phyloP scores from a whole-genome alignment of 2,329 filamentous ascomycete genomes.

The Geoglossum cookeanum region DNA sequence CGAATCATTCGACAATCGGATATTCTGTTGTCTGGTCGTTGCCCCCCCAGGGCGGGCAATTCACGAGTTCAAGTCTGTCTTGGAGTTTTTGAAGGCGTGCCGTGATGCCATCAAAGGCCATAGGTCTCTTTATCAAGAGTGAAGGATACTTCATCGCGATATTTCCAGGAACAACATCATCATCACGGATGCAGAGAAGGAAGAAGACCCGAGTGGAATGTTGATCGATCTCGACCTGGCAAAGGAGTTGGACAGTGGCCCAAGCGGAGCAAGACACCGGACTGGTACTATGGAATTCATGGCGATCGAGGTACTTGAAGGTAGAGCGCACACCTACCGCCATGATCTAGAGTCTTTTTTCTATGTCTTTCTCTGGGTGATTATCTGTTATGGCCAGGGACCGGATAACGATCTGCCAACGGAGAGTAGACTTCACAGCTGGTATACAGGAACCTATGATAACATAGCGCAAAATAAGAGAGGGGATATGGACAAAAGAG shows the following conservation, averaged over 20 bases:
- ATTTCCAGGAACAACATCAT: constrained; percentile 21
- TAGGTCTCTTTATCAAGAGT: neutral
- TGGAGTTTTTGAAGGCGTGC: constrained; percentile 19
- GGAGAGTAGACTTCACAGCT: neutral
- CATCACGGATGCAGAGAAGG: constrained; percentile 12
- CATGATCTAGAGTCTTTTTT: constrained; percentile 8
- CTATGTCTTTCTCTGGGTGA: constrained; percentile 6
- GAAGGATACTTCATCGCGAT: neutral
- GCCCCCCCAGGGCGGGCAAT: constrained; percentile 14
- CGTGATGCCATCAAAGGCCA: constrained; percentile 17
- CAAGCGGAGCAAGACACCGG: constrained; percentile 6
- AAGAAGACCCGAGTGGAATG: constrained; percentile 15
- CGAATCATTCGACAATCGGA: neutral
- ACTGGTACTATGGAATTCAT: constrained; percentile 8
- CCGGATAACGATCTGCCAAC: neutral
- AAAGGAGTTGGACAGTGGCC: constrained; percentile 2
- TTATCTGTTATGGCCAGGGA: neutral
- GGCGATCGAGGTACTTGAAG: constrained; percentile 5
- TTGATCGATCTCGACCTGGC: constrained; percentile 12
- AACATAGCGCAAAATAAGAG: no score
- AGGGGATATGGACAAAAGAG: no score
- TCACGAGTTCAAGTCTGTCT: constrained; percentile 5
- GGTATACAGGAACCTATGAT: neutral
- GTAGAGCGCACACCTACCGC: constrained; percentile 4
- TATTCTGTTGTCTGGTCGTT: constrained; percentile 13